Evolutionary conservation across 23 red algal genomes (phyloP), one percentile per base, ranked within the genome.

Genomic region (Gracilaria domingensis): DNA sequence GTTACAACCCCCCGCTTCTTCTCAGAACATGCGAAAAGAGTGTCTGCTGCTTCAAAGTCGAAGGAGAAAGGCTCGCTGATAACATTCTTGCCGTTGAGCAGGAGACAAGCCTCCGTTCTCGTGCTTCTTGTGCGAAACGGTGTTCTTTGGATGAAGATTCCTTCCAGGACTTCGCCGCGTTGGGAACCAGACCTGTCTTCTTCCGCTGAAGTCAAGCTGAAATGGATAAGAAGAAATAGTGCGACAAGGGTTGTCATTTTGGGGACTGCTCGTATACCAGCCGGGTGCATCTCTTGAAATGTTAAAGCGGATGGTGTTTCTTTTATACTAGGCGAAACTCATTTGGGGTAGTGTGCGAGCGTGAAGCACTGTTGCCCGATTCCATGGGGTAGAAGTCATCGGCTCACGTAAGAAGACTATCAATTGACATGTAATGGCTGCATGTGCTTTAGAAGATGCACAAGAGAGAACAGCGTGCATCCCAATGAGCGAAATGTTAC

Each of bases 11-110:
- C 9, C 1, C 32, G 32, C 2, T 12, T 69, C 32, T 36, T 69
- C 30, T 69, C 64, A 7, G 64, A 69, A 69, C 64, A 69, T 13
- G 64, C 64, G 33, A 69, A 69, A 8, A 69, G 64, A 24, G 33
- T 37, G 33, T 69, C 64, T 28, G 64, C 64, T 37, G 64, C 64
- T 69, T 69, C 64, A 18, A 69, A 69, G 64, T 69, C 64, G 30
- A 69, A 69, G 3, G 64, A 37, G 33, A 69, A 69, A 30, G 28
- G 26, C 16, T 69, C 64, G 26, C 12, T 18, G 30, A 69, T 69
- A 14, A 69, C 16, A 37, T 69, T 69, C 30, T 17, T 69, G 7
- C 64, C 64, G 26, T 69, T 69, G 64, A 69, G 64, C 17, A 69
- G 32, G 26, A 69, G 64, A 17, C 64, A 69, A 12, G 32, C 36